A percentile compares a stretch with the other conserved stretches of the same genome.
phyloP scores from a whole-genome alignment of 148 eudicot genomes.

The Salicornia ramosissima region DNA sequence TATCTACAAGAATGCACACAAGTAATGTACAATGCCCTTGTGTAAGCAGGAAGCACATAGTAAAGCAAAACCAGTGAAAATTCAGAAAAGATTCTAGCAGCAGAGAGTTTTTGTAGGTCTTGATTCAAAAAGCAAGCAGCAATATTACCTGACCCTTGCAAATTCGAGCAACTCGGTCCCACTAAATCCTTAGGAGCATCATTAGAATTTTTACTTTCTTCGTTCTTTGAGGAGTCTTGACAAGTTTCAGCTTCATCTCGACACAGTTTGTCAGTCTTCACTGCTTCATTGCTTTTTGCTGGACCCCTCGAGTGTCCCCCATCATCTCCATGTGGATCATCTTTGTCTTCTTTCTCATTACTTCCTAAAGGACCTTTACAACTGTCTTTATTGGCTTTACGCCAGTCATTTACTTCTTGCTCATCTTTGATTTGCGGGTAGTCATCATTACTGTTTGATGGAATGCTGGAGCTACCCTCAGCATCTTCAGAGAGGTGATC shows the following conservation, averaged over 20 bases:
- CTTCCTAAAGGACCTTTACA: slow-evolving; percentile 32
- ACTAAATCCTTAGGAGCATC: slow-evolving; percentile 14
- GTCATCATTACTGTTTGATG: slow-evolving; percentile 16
- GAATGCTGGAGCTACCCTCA: slow-evolving; percentile 17
- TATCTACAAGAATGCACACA: slow-evolving; percentile 25
- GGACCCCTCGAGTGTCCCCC: slow-evolving; percentile 29
- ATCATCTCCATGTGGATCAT: slow-evolving; percentile 45
- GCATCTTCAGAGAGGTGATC: background rate
- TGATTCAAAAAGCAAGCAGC: slow-evolving; percentile 5
- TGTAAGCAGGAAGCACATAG: slow-evolving; percentile 24
- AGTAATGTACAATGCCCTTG: slow-evolving; percentile 37
- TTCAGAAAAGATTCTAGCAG: slow-evolving; percentile 8
- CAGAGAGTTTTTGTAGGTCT: slow-evolving; percentile 8
- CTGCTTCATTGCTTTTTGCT: slow-evolving; percentile 8
- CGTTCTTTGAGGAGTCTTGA: slow-evolving; percentile 19
- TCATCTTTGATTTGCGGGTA: slow-evolving; percentile 23
- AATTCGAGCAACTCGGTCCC: slow-evolving; percentile 3
- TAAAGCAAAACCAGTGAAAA: slow-evolving; percentile 10
- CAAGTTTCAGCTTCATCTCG: background rate
- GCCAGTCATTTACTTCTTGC: slow-evolving; percentile 16
- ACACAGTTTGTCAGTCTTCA: background rate
- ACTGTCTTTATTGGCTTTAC: slow-evolving; percentile 8
- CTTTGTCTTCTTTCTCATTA: slow-evolving; percentile 38
- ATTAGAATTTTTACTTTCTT: slow-evolving; percentile 9
- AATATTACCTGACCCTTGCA: slow-evolving; percentile 5